phyloP scores from a whole-genome alignment of 352 stramenopile genomes.

The Phytophthora crassamura region DNA sequence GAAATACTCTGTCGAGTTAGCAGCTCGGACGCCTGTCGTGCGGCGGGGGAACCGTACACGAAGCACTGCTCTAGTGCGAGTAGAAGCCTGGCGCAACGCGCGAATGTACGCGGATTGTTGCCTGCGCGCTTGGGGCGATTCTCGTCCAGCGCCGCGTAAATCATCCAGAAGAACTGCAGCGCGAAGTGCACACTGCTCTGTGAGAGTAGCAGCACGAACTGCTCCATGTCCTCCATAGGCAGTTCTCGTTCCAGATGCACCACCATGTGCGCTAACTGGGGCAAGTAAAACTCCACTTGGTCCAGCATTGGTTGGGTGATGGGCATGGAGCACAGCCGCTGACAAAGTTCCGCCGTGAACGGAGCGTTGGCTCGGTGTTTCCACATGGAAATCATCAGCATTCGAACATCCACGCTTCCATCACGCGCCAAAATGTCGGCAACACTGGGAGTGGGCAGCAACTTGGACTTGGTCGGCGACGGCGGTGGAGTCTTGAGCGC shows the following conservation, averaged over 20 bases:
- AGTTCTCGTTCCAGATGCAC: constrained; percentile 83
- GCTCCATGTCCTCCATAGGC: constrained; percentile 77
- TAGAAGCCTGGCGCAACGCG: constrained; percentile 74
- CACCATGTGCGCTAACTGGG: constrained; percentile 86
- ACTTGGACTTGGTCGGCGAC: constrained; percentile 26
- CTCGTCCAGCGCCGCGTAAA: constrained; percentile 82
- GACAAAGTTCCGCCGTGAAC: constrained; percentile 73
- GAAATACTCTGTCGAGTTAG: constrained; percentile 72
- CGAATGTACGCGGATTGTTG: constrained; percentile 70
- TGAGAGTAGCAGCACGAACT: constrained; percentile 78
- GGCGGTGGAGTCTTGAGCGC: constrained; percentile 19
- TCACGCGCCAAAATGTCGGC: constrained; percentile 50
- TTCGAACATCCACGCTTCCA: constrained; percentile 69
- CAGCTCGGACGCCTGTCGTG: constrained; percentile 63
- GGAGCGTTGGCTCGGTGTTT: constrained; percentile 62
- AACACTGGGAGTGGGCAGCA: constrained; percentile 20
- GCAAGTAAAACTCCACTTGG: constrained; percentile 83
- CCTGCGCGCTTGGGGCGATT: constrained; percentile 74
- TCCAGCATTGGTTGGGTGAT: constrained; percentile 66
- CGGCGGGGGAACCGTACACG: constrained; percentile 73
- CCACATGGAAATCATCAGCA: constrained; percentile 81
- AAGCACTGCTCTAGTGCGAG: constrained; percentile 82
- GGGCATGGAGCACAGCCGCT: constrained; percentile 57
- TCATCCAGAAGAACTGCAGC: constrained; percentile 87
- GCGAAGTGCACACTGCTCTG: constrained; percentile 84